phyloP scores from a whole-genome alignment of 352 stramenopile genomes.

The Salisapilia sapeloensis region DNA sequence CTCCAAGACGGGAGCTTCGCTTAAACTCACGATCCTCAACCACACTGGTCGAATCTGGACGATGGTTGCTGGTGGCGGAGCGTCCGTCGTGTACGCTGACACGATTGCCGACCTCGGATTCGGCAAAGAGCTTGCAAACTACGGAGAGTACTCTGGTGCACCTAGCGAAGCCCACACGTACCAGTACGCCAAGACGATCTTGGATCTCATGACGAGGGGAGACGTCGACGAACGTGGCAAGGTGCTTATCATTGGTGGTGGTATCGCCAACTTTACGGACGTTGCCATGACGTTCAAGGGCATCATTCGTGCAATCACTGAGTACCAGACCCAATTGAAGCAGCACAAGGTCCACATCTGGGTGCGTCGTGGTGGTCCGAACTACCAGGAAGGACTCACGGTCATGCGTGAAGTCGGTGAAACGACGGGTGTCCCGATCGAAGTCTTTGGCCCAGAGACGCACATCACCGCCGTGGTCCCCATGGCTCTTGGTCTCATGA shows the following conservation, averaged over 20 bases:
- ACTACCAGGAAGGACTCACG: slow-evolving; percentile 91
- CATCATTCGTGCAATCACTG: slow-evolving; percentile 89
- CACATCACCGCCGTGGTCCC: slow-evolving; percentile 92
- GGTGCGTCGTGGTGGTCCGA: slow-evolving; percentile 90
- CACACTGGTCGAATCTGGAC: slow-evolving; percentile 91
- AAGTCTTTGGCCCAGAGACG: slow-evolving; percentile 92
- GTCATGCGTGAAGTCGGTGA: slow-evolving; percentile 86
- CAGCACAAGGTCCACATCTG: slow-evolving; percentile 86
- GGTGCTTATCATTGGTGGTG: slow-evolving; percentile 94
- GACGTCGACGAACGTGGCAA: slow-evolving; percentile 83
- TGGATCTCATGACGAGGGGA: slow-evolving; percentile 91
- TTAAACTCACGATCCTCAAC: slow-evolving; percentile 97
- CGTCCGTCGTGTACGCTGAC: slow-evolving; percentile 94
- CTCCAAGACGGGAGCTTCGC: slow-evolving; percentile 88
- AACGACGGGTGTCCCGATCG: slow-evolving; percentile 83
- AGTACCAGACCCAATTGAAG: slow-evolving; percentile 86
- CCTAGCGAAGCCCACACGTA: slow-evolving; percentile 93
- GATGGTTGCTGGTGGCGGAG: slow-evolving; percentile 93
- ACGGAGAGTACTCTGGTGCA: slow-evolving; percentile 95
- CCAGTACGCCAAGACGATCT: slow-evolving; percentile 94
- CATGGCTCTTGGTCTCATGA: slow-evolving; percentile 83
- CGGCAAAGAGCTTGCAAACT: slow-evolving; percentile 91
- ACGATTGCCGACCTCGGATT: slow-evolving; percentile 93
- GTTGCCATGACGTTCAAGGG: slow-evolving; percentile 94
- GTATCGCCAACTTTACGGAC: slow-evolving; percentile 98